Base-by-base conservation (phyloP, 2,329 filamentous ascomycete genomes). In the Cladobotryum protrusum region DNA sequence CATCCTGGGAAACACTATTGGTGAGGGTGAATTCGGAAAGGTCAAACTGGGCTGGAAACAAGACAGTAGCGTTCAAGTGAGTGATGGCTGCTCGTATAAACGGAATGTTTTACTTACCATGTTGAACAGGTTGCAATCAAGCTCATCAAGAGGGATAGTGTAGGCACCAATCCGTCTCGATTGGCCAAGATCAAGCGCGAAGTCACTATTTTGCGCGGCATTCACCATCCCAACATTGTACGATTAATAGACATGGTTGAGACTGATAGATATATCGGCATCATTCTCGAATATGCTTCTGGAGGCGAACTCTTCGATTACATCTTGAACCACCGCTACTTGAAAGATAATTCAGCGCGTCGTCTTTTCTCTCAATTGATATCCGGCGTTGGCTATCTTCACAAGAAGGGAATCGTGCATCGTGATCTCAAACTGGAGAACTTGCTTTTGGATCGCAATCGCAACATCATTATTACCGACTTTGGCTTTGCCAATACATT, bases 401-500 rank as follows among this genome's bases (percentile, higher is more conserved):
- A 99, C 73, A 96, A 96, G 70, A 97, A 96, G 72, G 93, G 93
- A 54, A 99, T 99, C 59, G 93, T 99, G 13, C 93, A 99, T 67
- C 85, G 93, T 61, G 93, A 99, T 72, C 72, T 99, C 57, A 99
- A 99, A 72, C 77, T 99, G 43, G 93, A 99, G 71, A 99, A 99
- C 64, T 69, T 99, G 61, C 78, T 99, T 35, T 78, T 99, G 46
- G 93, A 99, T 70, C 86, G 92, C 55, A 96, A 99, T 65, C 86
- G 90, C 56, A 99, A 99, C 73, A 97, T 99, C 63, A 99, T 99
- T 71, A 99, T 99, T 64, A 99, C 93, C 14, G 93, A 99, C 71
- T 99, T 99, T 70, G 93, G 93, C 15, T 99, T 99, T 66, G 93
- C 93, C 59, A 99, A 99, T 69, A 97, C 91, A 0, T 99, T 99